These are phyloP conservation scores for Cephaloascus albidus DNA, from an alignment of 805 yeast genomes.

Conservation along the genomic window DNA sequence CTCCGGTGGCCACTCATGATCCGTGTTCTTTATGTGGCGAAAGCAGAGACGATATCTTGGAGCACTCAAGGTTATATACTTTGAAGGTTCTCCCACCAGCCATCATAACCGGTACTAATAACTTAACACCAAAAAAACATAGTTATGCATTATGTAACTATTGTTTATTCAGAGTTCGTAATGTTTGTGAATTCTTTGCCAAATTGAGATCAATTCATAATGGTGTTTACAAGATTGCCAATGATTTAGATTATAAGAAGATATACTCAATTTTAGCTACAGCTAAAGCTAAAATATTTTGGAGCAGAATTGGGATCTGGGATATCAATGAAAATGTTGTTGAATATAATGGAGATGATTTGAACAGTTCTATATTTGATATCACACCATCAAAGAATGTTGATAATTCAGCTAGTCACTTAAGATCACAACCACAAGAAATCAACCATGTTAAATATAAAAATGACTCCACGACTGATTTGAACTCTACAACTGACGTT, in stretches of 20 bases:
- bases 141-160: conserved; percentile 70
- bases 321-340: conserved; percentile 33
- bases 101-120: conserved; percentile 5
- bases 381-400: background rate
- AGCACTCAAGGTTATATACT: conserved; percentile 70
- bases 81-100: conserved; percentile 30
- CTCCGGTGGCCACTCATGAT: conserved; percentile 66
- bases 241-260: conserved; percentile 19
- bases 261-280: conserved; percentile 47
- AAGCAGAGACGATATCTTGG: conserved; percentile 53
- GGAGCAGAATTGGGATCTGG: conserved; percentile 82
- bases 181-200: conserved; percentile 76
- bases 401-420: background rate
- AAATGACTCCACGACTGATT: background rate
- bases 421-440: background rate
- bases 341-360: conserved; percentile 3
- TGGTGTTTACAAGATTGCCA: conserved; percentile 51
- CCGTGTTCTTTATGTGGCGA: conserved; percentile 88
- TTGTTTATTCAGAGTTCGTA: conserved; percentile 72
- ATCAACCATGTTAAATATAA: background rate
- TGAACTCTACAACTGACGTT: background rate
- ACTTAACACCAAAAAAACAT: conserved; percentile 16
- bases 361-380: background rate
- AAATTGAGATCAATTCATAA: conserved; percentile 55
- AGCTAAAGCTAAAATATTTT: conserved; percentile 66